phyloP scores from a whole-genome alignment of 129 eudicot genomes.

The Cynara cardunculus region DNA sequence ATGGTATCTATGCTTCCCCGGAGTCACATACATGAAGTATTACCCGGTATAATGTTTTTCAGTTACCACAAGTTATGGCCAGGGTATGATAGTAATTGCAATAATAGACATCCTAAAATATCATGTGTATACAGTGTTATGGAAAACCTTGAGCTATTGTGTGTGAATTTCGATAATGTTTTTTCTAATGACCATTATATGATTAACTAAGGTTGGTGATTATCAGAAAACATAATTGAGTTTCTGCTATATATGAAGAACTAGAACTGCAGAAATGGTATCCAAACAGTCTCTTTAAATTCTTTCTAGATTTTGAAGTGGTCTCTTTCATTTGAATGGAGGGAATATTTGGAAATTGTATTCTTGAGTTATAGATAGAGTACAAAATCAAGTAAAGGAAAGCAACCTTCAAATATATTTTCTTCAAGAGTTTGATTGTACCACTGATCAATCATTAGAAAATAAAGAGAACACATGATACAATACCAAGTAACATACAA shows the following conservation, averaged over 20 bases:
- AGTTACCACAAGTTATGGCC: background rate
- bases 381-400: background rate
- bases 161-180: background rate
- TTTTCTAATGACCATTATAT: background rate
- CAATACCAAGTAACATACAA: background rate
- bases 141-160: background rate
- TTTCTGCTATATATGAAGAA: background rate
- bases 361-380: background rate
- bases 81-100: background rate
- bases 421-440: too few relatives aligned
- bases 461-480: background rate
- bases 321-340: background rate
- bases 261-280: background rate
- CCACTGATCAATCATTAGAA: background rate
- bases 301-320: background rate
- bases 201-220: background rate
- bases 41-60: background rate
- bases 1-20: background rate
- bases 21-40: background rate
- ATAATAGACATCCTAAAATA: background rate
- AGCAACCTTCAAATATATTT: background rate
- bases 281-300: background rate
- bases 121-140: background rate
- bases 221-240: background rate
- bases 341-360: background rate